Conservation (phyloP, 2,329 filamentous ascomycete species). For the Amylocarpus encephaloides region DNA sequence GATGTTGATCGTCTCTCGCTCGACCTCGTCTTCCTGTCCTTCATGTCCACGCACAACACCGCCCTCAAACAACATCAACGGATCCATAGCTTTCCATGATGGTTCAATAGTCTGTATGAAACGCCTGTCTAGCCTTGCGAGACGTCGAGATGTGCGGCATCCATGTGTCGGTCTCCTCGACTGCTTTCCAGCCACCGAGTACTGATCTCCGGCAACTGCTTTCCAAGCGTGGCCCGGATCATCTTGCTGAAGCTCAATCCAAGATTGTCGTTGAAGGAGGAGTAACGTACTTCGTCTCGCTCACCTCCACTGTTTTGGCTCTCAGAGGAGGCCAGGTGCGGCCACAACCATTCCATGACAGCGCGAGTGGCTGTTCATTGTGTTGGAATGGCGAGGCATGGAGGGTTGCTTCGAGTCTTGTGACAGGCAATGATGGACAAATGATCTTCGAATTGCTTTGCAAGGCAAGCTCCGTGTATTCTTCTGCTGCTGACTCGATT, state of each 20-base stretch:
- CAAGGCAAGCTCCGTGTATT: slow-evolving; percentile 25
- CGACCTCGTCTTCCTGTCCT: background rate
- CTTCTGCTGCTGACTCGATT: slow-evolving; percentile 18
- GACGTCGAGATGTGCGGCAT: slow-evolving; percentile 52
- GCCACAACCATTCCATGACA: slow-evolving; percentile 64
- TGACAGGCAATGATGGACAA: slow-evolving; percentile 76
- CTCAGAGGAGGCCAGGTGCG: slow-evolving; percentile 70
- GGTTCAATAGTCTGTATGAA: background rate
- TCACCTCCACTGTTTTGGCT: slow-evolving; percentile 82
- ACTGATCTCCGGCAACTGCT: slow-evolving; percentile 40
- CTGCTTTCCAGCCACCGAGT: slow-evolving; percentile 28
- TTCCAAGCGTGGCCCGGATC: slow-evolving; percentile 53
- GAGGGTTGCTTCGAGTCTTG: slow-evolving; percentile 53
- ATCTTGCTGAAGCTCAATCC: slow-evolving; percentile 41
- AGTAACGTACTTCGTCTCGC: slow-evolving; percentile 44
- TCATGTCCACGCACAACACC: background rate
- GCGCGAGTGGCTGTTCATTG: slow-evolving; percentile 54
- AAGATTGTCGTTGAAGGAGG: slow-evolving; percentile 25
- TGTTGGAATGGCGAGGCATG: slow-evolving; percentile 99
- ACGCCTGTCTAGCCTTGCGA: background rate
- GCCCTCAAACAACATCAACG: background rate
- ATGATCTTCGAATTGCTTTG: slow-evolving; percentile 57
- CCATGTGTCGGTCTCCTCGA: slow-evolving; percentile 43
- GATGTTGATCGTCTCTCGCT: background rate
- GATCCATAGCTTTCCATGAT: background rate